Percentiles rank a stretch among this genome's conserved stretches.
Conservation (phyloP, 139 green algal genomes). For the Coelastrella sp. region DNA sequence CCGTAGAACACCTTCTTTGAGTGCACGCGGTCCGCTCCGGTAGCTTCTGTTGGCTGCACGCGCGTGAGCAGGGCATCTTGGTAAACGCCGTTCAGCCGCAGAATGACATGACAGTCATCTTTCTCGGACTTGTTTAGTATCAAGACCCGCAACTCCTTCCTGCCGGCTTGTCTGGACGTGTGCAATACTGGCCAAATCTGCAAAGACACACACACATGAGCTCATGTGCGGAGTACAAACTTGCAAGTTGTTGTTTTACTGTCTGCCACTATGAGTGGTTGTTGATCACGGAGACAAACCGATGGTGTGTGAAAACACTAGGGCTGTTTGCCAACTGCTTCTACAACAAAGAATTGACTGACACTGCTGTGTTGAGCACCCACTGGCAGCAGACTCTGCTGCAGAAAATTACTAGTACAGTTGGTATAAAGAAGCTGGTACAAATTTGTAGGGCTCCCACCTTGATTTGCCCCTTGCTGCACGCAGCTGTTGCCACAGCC, state of each 20-base stretch:
- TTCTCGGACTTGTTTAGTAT: constrained; percentile 32
- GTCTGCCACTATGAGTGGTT: neutral
- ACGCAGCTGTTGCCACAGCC: constrained; percentile 13
- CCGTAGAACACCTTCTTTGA: constrained; percentile 10
- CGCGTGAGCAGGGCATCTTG: neutral
- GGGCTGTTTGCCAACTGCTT: too few relatives aligned
- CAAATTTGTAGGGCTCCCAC: neutral
- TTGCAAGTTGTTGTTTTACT: neutral
- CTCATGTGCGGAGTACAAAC: neutral
- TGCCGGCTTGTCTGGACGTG: neutral
- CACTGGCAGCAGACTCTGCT: neutral
- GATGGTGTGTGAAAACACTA: too few relatives aligned
- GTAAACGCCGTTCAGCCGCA: neutral
- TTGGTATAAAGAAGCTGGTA: too few relatives aligned
- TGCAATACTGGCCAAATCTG: constrained; percentile 42
- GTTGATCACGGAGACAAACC: too few relatives aligned
- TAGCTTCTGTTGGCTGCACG: neutral
- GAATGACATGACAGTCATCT: neutral
- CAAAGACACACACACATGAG: neutral
- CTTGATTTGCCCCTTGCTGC: constrained; percentile 26
- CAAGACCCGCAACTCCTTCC: constrained; percentile 13
- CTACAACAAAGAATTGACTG: too few relatives aligned
- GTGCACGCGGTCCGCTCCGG: neutral
- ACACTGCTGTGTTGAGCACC: too few relatives aligned
- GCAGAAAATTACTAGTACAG: too few relatives aligned